phyloP scores from a whole-genome alignment of 2,329 filamentous ascomycete species.

The Alternaria atra region DNA sequence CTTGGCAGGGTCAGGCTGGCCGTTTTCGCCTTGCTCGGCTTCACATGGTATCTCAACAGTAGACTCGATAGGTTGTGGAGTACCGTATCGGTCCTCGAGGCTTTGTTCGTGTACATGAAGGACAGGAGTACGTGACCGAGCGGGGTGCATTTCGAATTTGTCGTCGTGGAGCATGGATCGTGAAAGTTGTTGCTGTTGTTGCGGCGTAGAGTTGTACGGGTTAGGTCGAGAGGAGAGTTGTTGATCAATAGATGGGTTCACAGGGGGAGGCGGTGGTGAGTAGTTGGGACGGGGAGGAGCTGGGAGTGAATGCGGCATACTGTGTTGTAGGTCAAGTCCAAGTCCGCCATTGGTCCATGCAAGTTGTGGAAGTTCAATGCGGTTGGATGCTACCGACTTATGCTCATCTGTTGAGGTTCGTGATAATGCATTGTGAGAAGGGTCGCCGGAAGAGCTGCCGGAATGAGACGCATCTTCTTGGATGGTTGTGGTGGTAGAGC shows the following conservation, averaged over 20 bases:
- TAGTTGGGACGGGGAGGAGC: constrained; percentile 55
- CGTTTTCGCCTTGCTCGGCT: constrained; percentile 24
- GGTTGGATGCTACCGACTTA: constrained; percentile 32
- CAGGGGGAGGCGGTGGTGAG: constrained; percentile 58
- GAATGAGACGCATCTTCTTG: constrained; percentile 44
- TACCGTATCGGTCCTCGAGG: constrained; percentile 31
- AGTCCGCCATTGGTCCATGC: constrained; percentile 51
- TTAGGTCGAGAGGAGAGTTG: constrained; percentile 13
- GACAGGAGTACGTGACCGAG: constrained; percentile 33
- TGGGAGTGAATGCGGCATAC: constrained; percentile 38
- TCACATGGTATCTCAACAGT: constrained; percentile 16
- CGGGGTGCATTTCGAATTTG: constrained; percentile 34
- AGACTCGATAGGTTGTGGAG: constrained; percentile 24
- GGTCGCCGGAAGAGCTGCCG: constrained; percentile 43
- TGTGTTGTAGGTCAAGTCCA: constrained; percentile 55
- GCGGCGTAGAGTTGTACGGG: constrained; percentile 24
- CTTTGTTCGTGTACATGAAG: constrained; percentile 28
- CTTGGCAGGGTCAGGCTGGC: constrained; percentile 34
- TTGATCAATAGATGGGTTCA: constrained; percentile 25
- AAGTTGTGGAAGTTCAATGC: constrained; percentile 49
- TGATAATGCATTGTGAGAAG: constrained; percentile 43
- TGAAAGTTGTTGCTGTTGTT: constrained; percentile 18
- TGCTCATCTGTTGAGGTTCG: constrained; percentile 48
- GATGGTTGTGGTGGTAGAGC: constrained; percentile 44
- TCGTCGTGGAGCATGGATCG: constrained; percentile 21